Conservation (phyloP, 805 yeast genomes). For the Lipomyces kockii region DNA sequence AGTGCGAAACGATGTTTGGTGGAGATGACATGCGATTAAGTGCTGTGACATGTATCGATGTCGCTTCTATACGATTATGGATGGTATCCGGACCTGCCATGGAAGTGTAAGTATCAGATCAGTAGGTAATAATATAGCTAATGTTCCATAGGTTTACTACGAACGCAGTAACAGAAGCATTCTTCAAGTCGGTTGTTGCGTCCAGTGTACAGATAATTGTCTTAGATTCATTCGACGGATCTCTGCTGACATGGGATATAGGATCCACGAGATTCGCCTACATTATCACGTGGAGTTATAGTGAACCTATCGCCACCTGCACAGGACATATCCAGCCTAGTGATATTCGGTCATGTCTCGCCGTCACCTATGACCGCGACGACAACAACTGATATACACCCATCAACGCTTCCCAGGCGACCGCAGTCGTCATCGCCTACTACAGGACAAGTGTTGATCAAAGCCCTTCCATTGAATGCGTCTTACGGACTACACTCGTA, state of each 20-base stretch:
- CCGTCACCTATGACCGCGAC: not conserved
- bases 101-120: constrained; percentile 14
- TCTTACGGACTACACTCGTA: not conserved
- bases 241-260: not conserved
- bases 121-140: not conserved
- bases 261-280: not conserved
- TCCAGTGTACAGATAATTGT: constrained; percentile 4
- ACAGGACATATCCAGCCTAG: constrained; percentile 6
- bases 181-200: constrained; percentile 14
- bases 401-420: not conserved
- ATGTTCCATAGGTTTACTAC: constrained; percentile 15
- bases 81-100: constrained; percentile 20
- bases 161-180: constrained; percentile 14
- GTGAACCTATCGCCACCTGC: constrained; percentile 11
- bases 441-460: not conserved
- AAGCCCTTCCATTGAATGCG: constrained; percentile 4
- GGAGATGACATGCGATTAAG: not conserved
- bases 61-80: constrained; percentile 15
- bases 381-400: not conserved
- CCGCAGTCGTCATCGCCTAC: not conserved
- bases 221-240: not conserved
- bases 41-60: constrained; percentile 17
- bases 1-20: not conserved
- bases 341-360: constrained; percentile 12
- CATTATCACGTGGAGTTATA: constrained; percentile 14